A percentile compares a stretch with the other conserved stretches of the same genome.
phyloP scores from a whole-genome alignment of 2,329 filamentous ascomycete genomes.

The Fusarium sp. region DNA sequence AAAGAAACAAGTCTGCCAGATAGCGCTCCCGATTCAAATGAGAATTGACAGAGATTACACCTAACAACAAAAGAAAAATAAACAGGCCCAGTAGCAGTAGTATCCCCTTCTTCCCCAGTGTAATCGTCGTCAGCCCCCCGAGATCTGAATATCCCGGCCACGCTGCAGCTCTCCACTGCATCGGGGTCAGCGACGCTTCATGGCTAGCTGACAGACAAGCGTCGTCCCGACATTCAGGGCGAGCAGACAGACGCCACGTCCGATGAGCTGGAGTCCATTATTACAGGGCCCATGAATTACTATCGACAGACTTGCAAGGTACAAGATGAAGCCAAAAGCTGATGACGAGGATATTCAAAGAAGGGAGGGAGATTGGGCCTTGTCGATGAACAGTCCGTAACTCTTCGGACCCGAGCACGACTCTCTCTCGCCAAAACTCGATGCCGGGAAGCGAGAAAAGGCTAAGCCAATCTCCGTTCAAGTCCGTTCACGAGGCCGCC shows the following conservation, averaged over 20 bases:
- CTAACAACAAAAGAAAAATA: constrained; percentile 1
- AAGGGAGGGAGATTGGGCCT: constrained; percentile 28
- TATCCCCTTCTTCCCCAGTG: background rate
- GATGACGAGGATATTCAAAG: constrained; percentile 1
- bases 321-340: background rate
- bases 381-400: constrained; percentile 15
- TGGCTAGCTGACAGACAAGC: constrained; percentile 8
- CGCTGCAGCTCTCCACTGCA: constrained; percentile 4
- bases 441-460: background rate
- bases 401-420: constrained; percentile 24
- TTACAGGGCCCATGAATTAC: background rate
- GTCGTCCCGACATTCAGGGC: background rate
- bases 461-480: background rate
- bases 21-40: constrained; percentile 17
- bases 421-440: background rate
- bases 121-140: constrained; percentile 1
- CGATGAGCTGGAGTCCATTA: constrained; percentile 23
- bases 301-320: background rate
- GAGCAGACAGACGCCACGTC: constrained; percentile 24
- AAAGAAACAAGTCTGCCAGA: constrained; percentile 2
- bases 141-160: background rate
- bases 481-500: background rate
- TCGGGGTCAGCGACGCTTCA: constrained; percentile 16
- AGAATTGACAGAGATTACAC: constrained; percentile 26
- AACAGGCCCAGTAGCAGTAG: background rate